A percentile compares a stretch with the other conserved stretches of the same genome.
These are phyloP conservation scores for Neonectria magnoliae DNA, from an alignment of 2,329 filamentous ascomycete species.

Conservation along the genomic window DNA sequence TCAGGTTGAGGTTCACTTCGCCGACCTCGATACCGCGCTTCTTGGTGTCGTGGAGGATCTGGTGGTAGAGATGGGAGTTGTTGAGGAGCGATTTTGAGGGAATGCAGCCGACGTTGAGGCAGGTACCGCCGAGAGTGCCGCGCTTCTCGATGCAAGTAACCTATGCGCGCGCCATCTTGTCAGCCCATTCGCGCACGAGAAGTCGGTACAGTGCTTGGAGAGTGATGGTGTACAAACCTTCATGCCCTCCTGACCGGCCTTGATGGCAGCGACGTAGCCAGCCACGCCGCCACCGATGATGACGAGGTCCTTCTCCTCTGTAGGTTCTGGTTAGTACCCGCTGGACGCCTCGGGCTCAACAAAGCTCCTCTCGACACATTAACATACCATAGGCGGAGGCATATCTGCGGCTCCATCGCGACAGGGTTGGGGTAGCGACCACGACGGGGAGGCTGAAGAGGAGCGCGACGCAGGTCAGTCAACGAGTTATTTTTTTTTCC, in stretches of 20 bases:
- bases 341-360: slow-evolving; percentile 11
- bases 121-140: slow-evolving; percentile 92
- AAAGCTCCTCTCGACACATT: slow-evolving; percentile 9
- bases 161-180: slow-evolving; percentile 55
- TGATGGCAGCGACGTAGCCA: slow-evolving; percentile 98
- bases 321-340: slow-evolving; percentile 33
- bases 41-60: slow-evolving; percentile 96
- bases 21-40: slow-evolving; percentile 96
- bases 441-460: slow-evolving; percentile 59
- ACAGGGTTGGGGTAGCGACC: slow-evolving; percentile 55
- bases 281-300: slow-evolving; percentile 98
- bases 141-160: slow-evolving; percentile 99
- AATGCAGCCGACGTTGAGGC: slow-evolving; percentile 98
- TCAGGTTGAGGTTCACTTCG: slow-evolving; percentile 95
- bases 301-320: slow-evolving; percentile 95
- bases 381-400: slow-evolving; percentile 66
- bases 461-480: slow-evolving; percentile 29
- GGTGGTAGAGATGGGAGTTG: slow-evolving; percentile 98
- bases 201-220: slow-evolving; percentile 6
- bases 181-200: slow-evolving; percentile 27
- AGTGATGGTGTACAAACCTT: slow-evolving; percentile 68
- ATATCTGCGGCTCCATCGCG: slow-evolving; percentile 67
- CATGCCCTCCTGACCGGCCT: slow-evolving; percentile 95
- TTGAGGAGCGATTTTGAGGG: slow-evolving; percentile 99
- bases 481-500: slow-evolving; percentile 25